phyloP scores from a whole-genome alignment of 306 rosid species.

The Castanea mollissima region DNA sequence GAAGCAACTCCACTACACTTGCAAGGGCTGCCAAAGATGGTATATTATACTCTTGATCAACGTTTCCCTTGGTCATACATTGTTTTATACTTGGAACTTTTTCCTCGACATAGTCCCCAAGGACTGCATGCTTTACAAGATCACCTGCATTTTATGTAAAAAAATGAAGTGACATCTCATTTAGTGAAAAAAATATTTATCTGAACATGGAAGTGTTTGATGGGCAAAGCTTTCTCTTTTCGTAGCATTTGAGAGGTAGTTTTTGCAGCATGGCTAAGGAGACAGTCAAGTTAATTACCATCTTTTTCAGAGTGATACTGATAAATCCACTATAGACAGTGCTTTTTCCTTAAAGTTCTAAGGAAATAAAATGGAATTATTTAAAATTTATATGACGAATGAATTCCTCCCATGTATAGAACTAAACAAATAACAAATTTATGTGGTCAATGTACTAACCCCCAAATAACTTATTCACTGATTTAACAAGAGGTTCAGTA shows the following conservation, averaged over 20 bases:
- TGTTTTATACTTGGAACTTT: conserved; percentile 68
- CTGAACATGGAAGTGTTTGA: background rate
- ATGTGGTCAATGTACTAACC: conserved; percentile 40
- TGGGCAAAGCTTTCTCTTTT: no score
- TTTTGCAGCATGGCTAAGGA: no score
- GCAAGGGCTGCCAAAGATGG: conserved; percentile 85
- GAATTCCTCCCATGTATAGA: background rate
- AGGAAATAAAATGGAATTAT: background rate
- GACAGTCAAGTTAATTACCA: no score
- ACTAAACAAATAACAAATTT: background rate
- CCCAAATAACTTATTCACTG: conserved; percentile 66
- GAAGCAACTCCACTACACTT: conserved; percentile 62
- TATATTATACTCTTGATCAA: conserved; percentile 48
- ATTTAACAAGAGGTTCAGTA: conserved; percentile 34
- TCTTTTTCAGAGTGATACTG: no score
- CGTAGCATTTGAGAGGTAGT: no score
- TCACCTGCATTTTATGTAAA: conserved; percentile 42
- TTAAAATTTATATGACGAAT: background rate
- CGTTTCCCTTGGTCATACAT: conserved; percentile 45
- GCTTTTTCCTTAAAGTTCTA: no score
- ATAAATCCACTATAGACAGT: no score
- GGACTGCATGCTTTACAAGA: conserved; percentile 53
- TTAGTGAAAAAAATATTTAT: background rate
- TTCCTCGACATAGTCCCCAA: conserved; percentile 66
- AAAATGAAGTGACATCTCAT: conserved; percentile 6